A percentile compares a stretch with the other conserved stretches of the same genome.
Evolutionary conservation across 176 grass and related monocot genomes (phyloP).

Genomic region (Urochloa ruziziensis): DNA sequence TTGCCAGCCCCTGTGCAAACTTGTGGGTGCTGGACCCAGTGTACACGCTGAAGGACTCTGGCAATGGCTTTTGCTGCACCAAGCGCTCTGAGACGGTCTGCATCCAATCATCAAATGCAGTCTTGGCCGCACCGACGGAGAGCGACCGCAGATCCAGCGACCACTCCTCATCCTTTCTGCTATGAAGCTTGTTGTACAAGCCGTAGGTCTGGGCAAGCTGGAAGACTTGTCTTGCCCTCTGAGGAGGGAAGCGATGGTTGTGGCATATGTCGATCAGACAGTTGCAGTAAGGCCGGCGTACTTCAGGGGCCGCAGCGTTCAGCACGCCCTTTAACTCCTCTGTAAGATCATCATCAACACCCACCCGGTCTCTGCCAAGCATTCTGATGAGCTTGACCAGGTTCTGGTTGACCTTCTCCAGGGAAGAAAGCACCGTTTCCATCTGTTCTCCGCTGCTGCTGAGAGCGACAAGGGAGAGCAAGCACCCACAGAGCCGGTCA

Average conservation of each 20-base stretch:
- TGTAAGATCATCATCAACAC: slow-evolving; percentile 40
- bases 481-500: slow-evolving; percentile 73
- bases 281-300: slow-evolving; percentile 86
- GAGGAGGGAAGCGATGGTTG: slow-evolving; percentile 50
- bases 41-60: slow-evolving; percentile 56
- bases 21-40: slow-evolving; percentile 77
- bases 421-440: slow-evolving; percentile 48
- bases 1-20: slow-evolving; percentile 64
- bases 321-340: slow-evolving; percentile 42
- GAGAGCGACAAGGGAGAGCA: slow-evolving; percentile 66
- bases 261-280: slow-evolving; percentile 89
- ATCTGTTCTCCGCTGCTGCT: slow-evolving; percentile 47
- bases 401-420: slow-evolving; percentile 59
- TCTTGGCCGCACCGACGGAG: slow-evolving; percentile 73
- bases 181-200: slow-evolving; percentile 61
- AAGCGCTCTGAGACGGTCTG: slow-evolving; percentile 32
- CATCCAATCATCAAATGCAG: slow-evolving; percentile 81
- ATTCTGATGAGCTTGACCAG: slow-evolving; percentile 61
- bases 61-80: slow-evolving; percentile 35
- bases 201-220: slow-evolving; percentile 57
- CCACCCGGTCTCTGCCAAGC: slow-evolving; percentile 35
- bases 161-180: slow-evolving; percentile 59
- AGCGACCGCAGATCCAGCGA: slow-evolving; percentile 65
- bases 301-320: slow-evolving; percentile 37
- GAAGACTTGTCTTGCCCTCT: slow-evolving; percentile 59